Base-by-base conservation (phyloP, 1,284 basidiomycete genomes). In the Leccinum fallax region DNA sequence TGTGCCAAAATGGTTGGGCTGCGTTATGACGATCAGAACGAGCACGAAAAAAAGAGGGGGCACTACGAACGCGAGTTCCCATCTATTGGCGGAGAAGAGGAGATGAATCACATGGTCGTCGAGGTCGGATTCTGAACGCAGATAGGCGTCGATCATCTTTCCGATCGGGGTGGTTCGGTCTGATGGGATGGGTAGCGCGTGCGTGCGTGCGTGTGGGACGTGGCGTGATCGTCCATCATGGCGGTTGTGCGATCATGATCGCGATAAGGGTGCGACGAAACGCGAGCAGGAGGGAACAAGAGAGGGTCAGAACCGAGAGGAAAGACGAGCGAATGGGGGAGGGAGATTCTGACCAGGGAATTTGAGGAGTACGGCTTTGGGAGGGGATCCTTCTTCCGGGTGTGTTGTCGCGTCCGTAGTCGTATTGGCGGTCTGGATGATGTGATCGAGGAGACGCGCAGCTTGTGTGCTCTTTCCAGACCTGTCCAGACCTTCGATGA, bases 1-100 rank as follows among this genome's bases (percentile, higher is more conserved):
- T 86, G 78, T 6, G 77, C 71, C 59, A 85, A 80, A 56, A 96
- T 94, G 0, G 79, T 80, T 9, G 86, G 78, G 19, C 94, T 95
- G 21, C 43, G 55, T 30, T 34, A 5, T 34, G 13, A 13, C 15
- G 16, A 40, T 36, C n/a, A 11, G 36, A 46, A 84, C 87, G 73
- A 67, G 95, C 15, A 24, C 13, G 6, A 6, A 26, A 26, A 4
- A 26, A 2, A 9, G 4, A 4, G 11, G 13, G 46, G 13, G 30
- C 0, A 19, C 28, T n/a, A 84, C 88, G 73, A 67, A 96, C 92
- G 89, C 89, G 66, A 91, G 83, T 75, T 99, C 97, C 97, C 97
- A 99, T 24, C 97, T 86, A 74, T 99, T 99, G 1, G 96, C 97
- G 55, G 94, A 91, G 81, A 99, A 99, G 60, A 99, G 85, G 1